Evolutionary conservation across 768 basidiomycete species (phyloP).

Genomic region (Pleurotus tuoliensis): DNA sequence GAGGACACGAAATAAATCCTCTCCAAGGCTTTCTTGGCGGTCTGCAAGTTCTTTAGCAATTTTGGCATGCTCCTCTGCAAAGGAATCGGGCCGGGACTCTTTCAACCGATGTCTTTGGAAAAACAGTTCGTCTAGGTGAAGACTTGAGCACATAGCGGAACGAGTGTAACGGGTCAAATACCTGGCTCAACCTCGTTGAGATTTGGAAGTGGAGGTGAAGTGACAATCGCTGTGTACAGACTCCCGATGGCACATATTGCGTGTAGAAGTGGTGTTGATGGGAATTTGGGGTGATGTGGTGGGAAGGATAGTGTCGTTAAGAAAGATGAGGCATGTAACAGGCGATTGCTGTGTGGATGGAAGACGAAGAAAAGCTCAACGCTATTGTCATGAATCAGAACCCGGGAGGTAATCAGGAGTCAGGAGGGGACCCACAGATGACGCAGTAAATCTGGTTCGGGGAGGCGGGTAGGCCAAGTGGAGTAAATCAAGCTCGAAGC

Average conservation of each 20-base stretch:
- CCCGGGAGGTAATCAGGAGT: neutral
- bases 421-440: slow-evolving; percentile 51
- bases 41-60: slow-evolving; percentile 49
- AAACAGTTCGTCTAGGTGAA: slow-evolving; percentile 49
- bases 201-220: slow-evolving; percentile 49
- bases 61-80: slow-evolving; percentile 62
- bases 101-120: slow-evolving; percentile 38
- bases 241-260: slow-evolving; percentile 84
- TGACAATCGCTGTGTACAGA: slow-evolving; percentile 67
- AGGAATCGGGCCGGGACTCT: slow-evolving; percentile 50
- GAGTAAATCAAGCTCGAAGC: slow-evolving; percentile 13
- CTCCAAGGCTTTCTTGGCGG: slow-evolving; percentile 43
- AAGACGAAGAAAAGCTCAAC: slow-evolving; percentile 79
- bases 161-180: slow-evolving; percentile 12
- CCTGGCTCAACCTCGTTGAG: slow-evolving; percentile 45
- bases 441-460: slow-evolving; percentile 55
- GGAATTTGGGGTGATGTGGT: slow-evolving; percentile 70
- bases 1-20: slow-evolving; percentile 52
- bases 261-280: slow-evolving; percentile 66
- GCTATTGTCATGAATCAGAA: slow-evolving; percentile 26
- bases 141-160: neutral
- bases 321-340: slow-evolving; percentile 68
- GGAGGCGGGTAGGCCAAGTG: slow-evolving; percentile 62
- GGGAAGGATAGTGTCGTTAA: slow-evolving; percentile 60
- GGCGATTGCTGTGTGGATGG: slow-evolving; percentile 67